phyloP scores from a whole-genome alignment of 2,329 filamentous ascomycete species.

The Colletotrichum cordylinicola region DNA sequence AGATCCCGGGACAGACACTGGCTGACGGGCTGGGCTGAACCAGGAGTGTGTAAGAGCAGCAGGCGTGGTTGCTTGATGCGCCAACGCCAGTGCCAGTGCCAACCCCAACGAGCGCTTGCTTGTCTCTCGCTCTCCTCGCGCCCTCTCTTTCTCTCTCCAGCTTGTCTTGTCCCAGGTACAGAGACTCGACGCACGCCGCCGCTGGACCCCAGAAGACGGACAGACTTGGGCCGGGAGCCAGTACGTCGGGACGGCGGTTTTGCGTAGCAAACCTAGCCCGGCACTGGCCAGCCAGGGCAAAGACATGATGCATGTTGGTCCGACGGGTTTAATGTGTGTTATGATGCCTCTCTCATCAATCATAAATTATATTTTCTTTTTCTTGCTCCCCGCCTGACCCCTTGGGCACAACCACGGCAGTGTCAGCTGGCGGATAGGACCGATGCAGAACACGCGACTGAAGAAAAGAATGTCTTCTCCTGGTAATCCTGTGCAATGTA shows the following conservation, averaged over 20 bases:
- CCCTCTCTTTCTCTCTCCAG: neutral
- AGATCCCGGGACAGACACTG: neutral
- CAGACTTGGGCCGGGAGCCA: slow-evolving; percentile 18
- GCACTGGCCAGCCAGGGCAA: neutral
- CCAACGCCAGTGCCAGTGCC: neutral
- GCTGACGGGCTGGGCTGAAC: neutral
- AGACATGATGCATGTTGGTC: slow-evolving; percentile 12
- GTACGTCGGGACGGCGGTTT: slow-evolving; percentile 19
- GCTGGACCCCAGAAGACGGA: neutral
- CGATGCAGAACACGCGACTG: neutral
- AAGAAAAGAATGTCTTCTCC: neutral
- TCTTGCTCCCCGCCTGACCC: neutral
- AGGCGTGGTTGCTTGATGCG: neutral
- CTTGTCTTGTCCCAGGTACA: neutral
- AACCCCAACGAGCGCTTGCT: neutral
- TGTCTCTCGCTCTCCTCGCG: neutral
- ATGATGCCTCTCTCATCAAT: neutral
- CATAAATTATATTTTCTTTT: neutral
- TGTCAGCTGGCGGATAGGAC: neutral
- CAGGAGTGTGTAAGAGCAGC: neutral
- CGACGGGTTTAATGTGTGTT: neutral
- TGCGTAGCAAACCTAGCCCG: slow-evolving; percentile 15
- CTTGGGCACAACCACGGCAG: slow-evolving; percentile 3
- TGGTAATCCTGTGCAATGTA: neutral
- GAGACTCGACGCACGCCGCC: neutral